These are phyloP conservation scores for Triticum dicoccoides DNA, from an alignment of 176 grass and related monocot genomes.

Conservation along the genomic window DNA sequence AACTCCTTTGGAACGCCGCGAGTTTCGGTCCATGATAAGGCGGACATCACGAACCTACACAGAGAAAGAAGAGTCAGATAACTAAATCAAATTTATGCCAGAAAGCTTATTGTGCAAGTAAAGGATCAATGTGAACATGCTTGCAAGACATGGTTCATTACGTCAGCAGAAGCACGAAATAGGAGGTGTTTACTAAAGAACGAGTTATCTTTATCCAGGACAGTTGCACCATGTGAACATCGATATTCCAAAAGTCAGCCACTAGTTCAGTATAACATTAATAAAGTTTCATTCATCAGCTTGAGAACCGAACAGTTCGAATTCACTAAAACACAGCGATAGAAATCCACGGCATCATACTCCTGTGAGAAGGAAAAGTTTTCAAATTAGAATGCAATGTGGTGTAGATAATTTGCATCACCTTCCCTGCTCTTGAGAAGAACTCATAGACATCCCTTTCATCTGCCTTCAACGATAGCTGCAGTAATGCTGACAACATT, in stretches of 20 bases:
- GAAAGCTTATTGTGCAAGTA: not conserved
- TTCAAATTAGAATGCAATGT: not conserved
- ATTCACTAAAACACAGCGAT: conserved; percentile 17
- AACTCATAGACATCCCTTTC: conserved; percentile 99
- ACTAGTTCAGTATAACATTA: not conserved
- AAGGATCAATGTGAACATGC: not conserved
- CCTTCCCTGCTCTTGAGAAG: conserved; percentile 99
- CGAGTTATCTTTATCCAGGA: not conserved
- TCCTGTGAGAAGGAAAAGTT: not conserved
- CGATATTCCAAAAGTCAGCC: not conserved
- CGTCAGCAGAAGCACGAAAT: not conserved
- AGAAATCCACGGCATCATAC: not conserved
- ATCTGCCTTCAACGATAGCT: conserved; percentile 93
- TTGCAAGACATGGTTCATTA: not conserved
- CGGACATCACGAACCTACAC: conserved; percentile 93
- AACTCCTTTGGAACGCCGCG: conserved; percentile 96
- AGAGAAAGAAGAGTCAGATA: conserved; percentile 20
- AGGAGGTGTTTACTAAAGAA: not conserved
- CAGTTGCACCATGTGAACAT: not conserved
- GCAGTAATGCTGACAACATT: conserved; percentile 35
- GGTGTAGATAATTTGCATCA: conserved; percentile 16
- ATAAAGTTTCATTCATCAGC: not conserved
- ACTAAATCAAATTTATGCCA: not conserved
- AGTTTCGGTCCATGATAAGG: conserved; percentile 97
- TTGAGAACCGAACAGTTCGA: not conserved